Base-by-base conservation (phyloP, 805 yeast genomes). In the Debaryomyces castellii region DNA sequence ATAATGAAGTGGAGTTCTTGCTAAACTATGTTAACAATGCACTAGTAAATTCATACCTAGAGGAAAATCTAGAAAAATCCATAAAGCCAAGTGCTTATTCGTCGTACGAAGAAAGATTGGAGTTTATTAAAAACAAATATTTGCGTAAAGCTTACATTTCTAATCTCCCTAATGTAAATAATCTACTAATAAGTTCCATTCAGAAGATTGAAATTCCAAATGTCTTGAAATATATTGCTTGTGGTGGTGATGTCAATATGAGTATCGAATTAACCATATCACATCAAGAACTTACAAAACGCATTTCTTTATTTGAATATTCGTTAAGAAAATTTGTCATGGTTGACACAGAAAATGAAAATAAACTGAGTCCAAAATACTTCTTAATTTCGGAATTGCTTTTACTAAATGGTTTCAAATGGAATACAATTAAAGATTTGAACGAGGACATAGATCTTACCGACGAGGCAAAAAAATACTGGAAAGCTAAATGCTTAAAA, bases 111-210 rank as follows among this genome's bases (percentile, higher is more conserved):
- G 74, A 74, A 28, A 69, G 96, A 40, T 66, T 79, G 25, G 60
- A 62, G n/a, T 89, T 76, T 57, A 83, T 89, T 39, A 74, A 74
- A 6, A 71, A 76, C 35, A 91, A 91, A 63, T 91, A 91, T 59
- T 71, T 73, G 21, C 66, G 64, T 4, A 80, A 78, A 60, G 68
- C 64, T 34, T 90, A 63, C 55, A 67, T 77, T 10, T 43, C 41
- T 1, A 47, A 49, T 9, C 52, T 57, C 9, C 50, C 47, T 0
- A 59, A 59, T 14, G 40, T 59, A 5, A 64, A 70, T 44, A 70
- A 68, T 40, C 55, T 63, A 2, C 57, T 83, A 24, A 70, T 83
- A n/a, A 73, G 73, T 46, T 80, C 83, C 0, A 71, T 83, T 2
- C 79, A 77, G 43, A 63, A 69, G 21, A 78, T 81, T 39, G 73